phyloP scores from a whole-genome alignment of 805 yeast species.

The Teunomyces kruisii region DNA sequence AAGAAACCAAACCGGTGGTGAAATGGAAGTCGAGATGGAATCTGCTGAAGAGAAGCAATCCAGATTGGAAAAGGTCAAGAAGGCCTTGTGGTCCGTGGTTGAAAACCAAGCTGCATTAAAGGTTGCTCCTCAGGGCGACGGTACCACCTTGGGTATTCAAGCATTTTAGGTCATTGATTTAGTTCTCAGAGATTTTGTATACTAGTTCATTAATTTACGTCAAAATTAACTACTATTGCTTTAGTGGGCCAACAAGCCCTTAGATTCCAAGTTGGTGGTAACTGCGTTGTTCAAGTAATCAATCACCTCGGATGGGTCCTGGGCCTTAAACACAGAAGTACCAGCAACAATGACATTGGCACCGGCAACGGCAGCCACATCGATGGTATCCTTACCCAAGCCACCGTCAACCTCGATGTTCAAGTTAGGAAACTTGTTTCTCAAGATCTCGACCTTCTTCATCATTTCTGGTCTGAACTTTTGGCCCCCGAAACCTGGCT shows the following conservation, averaged over 20 bases:
- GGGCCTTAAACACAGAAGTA: slow-evolving; percentile 86
- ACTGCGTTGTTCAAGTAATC: slow-evolving; percentile 65
- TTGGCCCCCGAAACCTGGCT: slow-evolving; percentile 99
- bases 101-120: slow-evolving; percentile 54
- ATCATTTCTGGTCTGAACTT: slow-evolving; percentile 93
- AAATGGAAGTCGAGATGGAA: slow-evolving; percentile 52
- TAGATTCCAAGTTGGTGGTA: slow-evolving; percentile 35
- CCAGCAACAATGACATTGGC: slow-evolving; percentile 99
- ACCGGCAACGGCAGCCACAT: slow-evolving; percentile 91
- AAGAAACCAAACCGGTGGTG: slow-evolving; percentile 38
- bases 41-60: slow-evolving; percentile 22
- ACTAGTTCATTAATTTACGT: slow-evolving; percentile 1
- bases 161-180: slow-evolving; percentile 35
- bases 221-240: not conserved
- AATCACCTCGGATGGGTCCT: slow-evolving; percentile 76
- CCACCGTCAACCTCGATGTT: slow-evolving; percentile 98
- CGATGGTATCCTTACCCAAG: slow-evolving; percentile 79
- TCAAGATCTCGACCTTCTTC: slow-evolving; percentile 84
- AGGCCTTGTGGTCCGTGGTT: slow-evolving; percentile 70
- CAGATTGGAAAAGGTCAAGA: slow-evolving; percentile 52
- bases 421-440: slow-evolving; percentile 71
- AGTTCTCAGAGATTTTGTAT: slow-evolving; percentile 3
- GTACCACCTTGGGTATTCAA: slow-evolving; percentile 84
- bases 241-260: slow-evolving; percentile 8
- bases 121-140: slow-evolving; percentile 55